A percentile compares a stretch with the other conserved stretches of the same genome.
phyloP scores from a whole-genome alignment of 768 basidiomycete species.

The Lentinula aciculospora region DNA sequence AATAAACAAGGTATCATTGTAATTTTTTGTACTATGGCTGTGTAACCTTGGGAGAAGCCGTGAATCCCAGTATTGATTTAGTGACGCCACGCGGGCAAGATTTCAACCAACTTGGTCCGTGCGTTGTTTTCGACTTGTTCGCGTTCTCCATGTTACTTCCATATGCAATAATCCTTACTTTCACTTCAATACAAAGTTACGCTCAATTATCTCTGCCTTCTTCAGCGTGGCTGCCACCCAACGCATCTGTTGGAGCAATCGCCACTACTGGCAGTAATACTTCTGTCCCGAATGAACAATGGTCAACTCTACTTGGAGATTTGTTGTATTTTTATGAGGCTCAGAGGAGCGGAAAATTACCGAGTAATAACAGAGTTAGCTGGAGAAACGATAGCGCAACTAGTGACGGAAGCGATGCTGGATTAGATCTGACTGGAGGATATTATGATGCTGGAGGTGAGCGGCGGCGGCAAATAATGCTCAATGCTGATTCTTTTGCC shows the following conservation, averaged over 20 bases:
- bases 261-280: slow-evolving; percentile 20
- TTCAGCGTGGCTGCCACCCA: slow-evolving; percentile 61
- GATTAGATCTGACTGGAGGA: slow-evolving; percentile 70
- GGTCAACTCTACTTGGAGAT: slow-evolving; percentile 78
- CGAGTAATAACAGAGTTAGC: slow-evolving; percentile 61
- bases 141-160: not conserved
- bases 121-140: not conserved
- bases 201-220: slow-evolving; percentile 57
- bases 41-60: no score
- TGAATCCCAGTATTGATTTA: not conserved
- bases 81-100: not conserved
- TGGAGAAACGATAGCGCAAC: slow-evolving; percentile 86
- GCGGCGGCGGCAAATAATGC: slow-evolving; percentile 2
- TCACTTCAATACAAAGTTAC: not conserved
- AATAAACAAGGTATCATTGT: no score
- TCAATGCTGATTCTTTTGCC: not conserved
- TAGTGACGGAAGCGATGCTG: slow-evolving; percentile 70
- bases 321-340: slow-evolving; percentile 88
- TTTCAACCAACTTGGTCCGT: not conserved
- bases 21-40: no score
- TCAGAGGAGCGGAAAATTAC: slow-evolving; percentile 76
- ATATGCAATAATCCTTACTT: not conserved
- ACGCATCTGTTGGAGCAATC: slow-evolving; percentile 48
- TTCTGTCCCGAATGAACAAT: slow-evolving; percentile 62
- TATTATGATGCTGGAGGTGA: slow-evolving; percentile 91